phyloP scores from a whole-genome alignment of 2,329 filamentous ascomycete species.

The Ilyonectria destructans region DNA sequence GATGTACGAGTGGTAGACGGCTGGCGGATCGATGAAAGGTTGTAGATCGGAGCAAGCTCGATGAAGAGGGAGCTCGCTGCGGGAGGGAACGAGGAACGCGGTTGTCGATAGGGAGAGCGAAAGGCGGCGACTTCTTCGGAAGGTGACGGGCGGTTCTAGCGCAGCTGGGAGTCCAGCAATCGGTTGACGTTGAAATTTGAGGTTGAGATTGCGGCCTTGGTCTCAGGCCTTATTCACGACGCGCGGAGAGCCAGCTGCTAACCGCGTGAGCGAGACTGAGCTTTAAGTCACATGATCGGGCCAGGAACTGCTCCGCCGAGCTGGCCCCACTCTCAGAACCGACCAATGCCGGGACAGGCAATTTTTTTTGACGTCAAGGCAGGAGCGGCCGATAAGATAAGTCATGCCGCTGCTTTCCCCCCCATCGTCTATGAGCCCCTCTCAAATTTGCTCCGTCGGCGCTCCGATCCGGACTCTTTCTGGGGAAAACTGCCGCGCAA shows the following conservation, averaged over 20 bases:
- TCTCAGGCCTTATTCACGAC: conserved; percentile 1
- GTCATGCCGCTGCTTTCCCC: conserved; percentile 10
- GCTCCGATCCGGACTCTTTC: conserved; percentile 43
- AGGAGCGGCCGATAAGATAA: conserved; percentile 32
- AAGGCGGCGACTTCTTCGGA: neutral
- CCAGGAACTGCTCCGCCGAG: neutral
- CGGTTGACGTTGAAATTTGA: neutral
- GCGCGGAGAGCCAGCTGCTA: neutral
- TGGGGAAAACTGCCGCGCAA: conserved; percentile 17
- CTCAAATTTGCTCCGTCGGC: conserved; percentile 43
- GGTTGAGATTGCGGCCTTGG: neutral
- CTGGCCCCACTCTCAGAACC: conserved; percentile 9
- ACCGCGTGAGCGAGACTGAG: neutral
- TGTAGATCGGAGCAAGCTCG: neutral
- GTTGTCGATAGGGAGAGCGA: neutral
- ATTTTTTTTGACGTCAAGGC: conserved; percentile 31
- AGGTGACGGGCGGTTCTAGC: neutral
- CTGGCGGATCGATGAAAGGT: neutral
- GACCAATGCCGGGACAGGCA: conserved; percentile 25
- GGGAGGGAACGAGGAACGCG: neutral
- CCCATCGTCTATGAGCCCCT: conserved; percentile 35
- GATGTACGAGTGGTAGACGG: neutral
- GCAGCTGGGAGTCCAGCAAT: neutral
- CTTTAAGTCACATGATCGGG: conserved; percentile 21
- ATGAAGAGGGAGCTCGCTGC: neutral